Percentiles rank a stretch among this genome's conserved stretches.
These are phyloP conservation scores for Ceratobasidium papillatum DNA, from an alignment of 1,284 basidiomycete genomes.

Conservation along the genomic window DNA sequence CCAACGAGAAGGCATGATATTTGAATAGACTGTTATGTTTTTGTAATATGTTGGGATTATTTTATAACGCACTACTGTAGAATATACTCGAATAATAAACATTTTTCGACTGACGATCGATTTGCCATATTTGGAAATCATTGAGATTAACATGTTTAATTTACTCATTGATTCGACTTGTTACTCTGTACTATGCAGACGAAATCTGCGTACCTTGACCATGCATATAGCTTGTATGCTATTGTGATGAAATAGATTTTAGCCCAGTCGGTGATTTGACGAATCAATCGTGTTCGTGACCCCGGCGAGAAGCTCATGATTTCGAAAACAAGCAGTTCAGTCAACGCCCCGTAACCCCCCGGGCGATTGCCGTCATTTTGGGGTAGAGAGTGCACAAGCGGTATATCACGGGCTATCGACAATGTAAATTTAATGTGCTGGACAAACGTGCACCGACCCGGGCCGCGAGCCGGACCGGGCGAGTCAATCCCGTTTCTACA, in stretches of 20 bases:
- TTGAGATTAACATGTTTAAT: neutral
- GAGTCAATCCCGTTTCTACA: slow-evolving; percentile 36
- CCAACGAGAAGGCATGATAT: slow-evolving; percentile 27
- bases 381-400: neutral
- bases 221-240: neutral
- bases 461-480: slow-evolving; percentile 13
- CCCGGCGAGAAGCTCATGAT: neutral
- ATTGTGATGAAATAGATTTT: too few relatives aligned
- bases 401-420: neutral
- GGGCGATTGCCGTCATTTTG: neutral
- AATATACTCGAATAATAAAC: neutral
- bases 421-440: neutral
- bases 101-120: slow-evolving; percentile 21
- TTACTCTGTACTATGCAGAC: neutral
- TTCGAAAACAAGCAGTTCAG: neutral
- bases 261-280: neutral
- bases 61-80: too few relatives aligned
- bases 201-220: neutral
- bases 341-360: neutral
- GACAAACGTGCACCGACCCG: slow-evolving; percentile 29
- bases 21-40: neutral
- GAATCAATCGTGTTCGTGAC: neutral
- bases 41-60: neutral
- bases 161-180: neutral
- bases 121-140: slow-evolving; percentile 22